Evolutionary conservation across 768 basidiomycete genomes (phyloP).

Genomic region (Xerocomellus intermedius): DNA sequence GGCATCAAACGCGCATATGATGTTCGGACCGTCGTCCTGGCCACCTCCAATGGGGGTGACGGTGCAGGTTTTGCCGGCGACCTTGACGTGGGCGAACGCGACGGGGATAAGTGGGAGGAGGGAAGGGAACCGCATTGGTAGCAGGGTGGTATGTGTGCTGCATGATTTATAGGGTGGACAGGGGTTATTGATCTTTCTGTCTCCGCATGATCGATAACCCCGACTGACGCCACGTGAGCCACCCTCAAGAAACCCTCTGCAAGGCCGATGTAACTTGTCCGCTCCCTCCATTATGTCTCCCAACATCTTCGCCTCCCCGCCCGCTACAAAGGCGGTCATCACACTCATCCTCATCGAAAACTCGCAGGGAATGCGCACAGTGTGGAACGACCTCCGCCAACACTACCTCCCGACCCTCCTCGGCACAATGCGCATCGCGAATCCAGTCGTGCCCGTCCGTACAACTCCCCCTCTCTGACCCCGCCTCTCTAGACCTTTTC

Average conservation of each 20-base stretch:
- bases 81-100: neutral
- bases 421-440: conserved; percentile 39
- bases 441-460: conserved; percentile 43
- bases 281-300: conserved; percentile 2
- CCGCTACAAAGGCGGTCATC: conserved; percentile 22
- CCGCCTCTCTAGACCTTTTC: neutral
- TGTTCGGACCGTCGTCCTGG: conserved; percentile 37
- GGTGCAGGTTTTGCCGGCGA: conserved; percentile 16
- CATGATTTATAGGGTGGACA: neutral
- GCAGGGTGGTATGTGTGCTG: neutral
- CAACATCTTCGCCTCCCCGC: conserved; percentile 23
- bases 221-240: conserved; percentile 19
- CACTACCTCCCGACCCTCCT: conserved; percentile 45
- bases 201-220: conserved; percentile 21
- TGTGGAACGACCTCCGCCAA: conserved; percentile 51
- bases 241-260: conserved; percentile 7
- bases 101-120: conserved; percentile 1
- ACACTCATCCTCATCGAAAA: conserved; percentile 58
- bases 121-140: neutral
- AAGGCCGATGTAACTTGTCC: neutral
- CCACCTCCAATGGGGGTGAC: conserved; percentile 34
- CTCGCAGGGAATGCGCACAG: conserved; percentile 41
- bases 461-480: neutral
- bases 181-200: neutral
- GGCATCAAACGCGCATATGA: conserved; percentile 32